These are phyloP conservation scores for Globisporangium abappressorium DNA, from an alignment of 352 stramenopile species.

Conservation along the genomic window DNA sequence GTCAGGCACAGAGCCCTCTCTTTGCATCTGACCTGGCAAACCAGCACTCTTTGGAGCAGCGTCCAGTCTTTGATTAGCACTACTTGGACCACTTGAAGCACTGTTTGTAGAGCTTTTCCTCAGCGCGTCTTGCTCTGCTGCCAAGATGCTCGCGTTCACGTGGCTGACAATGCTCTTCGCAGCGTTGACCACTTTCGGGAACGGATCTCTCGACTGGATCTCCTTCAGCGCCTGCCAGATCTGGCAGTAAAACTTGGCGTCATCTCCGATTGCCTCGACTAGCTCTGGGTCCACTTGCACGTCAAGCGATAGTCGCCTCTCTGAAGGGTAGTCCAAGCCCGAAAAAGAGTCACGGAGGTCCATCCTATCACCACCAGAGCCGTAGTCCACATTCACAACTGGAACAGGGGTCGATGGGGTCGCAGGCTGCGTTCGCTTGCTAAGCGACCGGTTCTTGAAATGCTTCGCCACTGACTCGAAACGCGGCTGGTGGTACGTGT, in stretches of 20 bases:
- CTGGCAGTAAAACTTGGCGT: slow-evolving; percentile 78
- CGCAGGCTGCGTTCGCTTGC: slow-evolving; percentile 5
- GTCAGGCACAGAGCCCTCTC: slow-evolving; percentile 39
- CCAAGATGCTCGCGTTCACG: slow-evolving; percentile 57
- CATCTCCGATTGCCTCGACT: slow-evolving; percentile 40
- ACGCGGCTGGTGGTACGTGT: slow-evolving; percentile 80
- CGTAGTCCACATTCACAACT: slow-evolving; percentile 1
- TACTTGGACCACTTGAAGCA: neutral
- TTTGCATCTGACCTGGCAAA: slow-evolving; percentile 24
- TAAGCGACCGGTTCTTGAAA: slow-evolving; percentile 55
- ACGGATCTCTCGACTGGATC: slow-evolving; percentile 86
- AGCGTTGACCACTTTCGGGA: slow-evolving; percentile 62
- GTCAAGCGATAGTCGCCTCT: slow-evolving; percentile 20
- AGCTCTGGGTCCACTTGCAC: slow-evolving; percentile 46
- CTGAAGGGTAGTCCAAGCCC: neutral
- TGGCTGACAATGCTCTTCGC: slow-evolving; percentile 67
- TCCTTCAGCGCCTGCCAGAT: slow-evolving; percentile 85
- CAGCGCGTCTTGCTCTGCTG: slow-evolving; percentile 49
- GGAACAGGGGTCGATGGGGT: neutral
- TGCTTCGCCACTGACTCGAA: slow-evolving; percentile 86
- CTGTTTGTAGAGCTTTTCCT: slow-evolving; percentile 9
- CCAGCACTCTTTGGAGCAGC: slow-evolving; percentile 11
- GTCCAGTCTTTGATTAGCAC: slow-evolving; percentile 11
- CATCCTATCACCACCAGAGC: neutral
- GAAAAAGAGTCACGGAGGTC: neutral